Percentiles rank a stretch among this genome's conserved stretches.
Conservation (phyloP, 495 filamentous ascomycete species). For the Lineolata rhizophorae region DNA sequence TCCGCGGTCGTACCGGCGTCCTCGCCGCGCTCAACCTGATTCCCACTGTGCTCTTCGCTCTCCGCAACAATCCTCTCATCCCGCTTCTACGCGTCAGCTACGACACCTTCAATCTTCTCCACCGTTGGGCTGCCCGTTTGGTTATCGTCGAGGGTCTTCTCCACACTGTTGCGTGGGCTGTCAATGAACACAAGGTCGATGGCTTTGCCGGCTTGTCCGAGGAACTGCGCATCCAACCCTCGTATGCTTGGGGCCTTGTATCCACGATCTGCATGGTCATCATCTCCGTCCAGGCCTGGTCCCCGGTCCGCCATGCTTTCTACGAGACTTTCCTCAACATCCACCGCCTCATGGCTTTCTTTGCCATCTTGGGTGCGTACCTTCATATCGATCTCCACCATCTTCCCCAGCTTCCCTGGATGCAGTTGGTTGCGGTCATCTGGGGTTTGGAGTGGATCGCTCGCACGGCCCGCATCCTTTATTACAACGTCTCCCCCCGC, state of each 20-base stretch:
- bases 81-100: constrained; percentile 64
- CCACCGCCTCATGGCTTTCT: constrained; percentile 27
- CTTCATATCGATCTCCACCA: constrained; percentile 27
- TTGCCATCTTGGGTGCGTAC: constrained; percentile 29
- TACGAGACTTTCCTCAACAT: constrained; percentile 35
- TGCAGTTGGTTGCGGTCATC: constrained; percentile 14
- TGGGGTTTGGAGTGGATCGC: constrained; percentile 14
- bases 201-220: constrained; percentile 4
- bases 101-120: constrained; percentile 89
- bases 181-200: constrained; percentile 20
- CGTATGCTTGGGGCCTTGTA: constrained; percentile 18
- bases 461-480: constrained; percentile 12
- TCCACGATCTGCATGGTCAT: constrained; percentile 22
- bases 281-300: constrained; percentile 27
- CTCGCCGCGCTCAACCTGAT: constrained; percentile 77
- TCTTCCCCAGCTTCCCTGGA: constrained; percentile 18
- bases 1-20: constrained; percentile 69
- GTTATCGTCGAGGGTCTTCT: constrained; percentile 52
- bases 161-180: constrained; percentile 50
- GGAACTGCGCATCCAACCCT: constrained; percentile 7
- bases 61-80: constrained; percentile 88
- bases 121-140: constrained; percentile 89
- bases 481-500: constrained; percentile 14
- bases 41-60: constrained; percentile 70
- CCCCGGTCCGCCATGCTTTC: constrained; percentile 32